These are phyloP conservation scores for Ophiocordyceps camponoti-rufipedis DNA, from an alignment of 2,329 filamentous ascomycete genomes.

Conservation along the genomic window DNA sequence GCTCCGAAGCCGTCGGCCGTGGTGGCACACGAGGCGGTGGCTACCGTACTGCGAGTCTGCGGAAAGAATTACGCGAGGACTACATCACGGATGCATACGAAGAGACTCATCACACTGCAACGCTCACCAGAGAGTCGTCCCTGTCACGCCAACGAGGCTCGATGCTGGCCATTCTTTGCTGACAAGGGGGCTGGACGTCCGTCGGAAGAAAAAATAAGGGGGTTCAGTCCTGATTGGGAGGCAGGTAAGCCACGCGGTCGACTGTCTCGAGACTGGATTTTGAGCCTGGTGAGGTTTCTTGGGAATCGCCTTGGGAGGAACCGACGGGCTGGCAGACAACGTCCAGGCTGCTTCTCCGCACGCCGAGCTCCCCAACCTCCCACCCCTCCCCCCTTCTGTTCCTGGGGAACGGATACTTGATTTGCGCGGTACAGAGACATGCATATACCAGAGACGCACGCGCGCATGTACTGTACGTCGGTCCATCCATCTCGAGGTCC, in stretches of 20 bases:
- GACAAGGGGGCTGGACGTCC: background rate
- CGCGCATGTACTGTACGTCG: background rate
- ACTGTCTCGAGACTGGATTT: background rate
- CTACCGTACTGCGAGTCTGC: background rate
- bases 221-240: background rate
- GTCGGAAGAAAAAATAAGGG: background rate
- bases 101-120: background rate
- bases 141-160: background rate
- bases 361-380: background rate
- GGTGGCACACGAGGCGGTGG: background rate
- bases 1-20: background rate
- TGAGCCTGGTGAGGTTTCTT: background rate
- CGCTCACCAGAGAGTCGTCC: background rate
- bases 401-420: background rate
- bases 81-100: background rate
- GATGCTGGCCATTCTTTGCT: background rate
- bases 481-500: conserved; percentile 1
- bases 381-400: background rate
- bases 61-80: background rate
- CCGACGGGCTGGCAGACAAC: background rate
- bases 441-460: background rate
- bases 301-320: too few relatives aligned
- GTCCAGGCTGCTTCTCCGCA: background rate
- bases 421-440: background rate
- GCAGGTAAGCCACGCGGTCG: background rate